Base-by-base conservation (phyloP, 768 basidiomycete species). In the Pleurotus eryngii region DNA sequence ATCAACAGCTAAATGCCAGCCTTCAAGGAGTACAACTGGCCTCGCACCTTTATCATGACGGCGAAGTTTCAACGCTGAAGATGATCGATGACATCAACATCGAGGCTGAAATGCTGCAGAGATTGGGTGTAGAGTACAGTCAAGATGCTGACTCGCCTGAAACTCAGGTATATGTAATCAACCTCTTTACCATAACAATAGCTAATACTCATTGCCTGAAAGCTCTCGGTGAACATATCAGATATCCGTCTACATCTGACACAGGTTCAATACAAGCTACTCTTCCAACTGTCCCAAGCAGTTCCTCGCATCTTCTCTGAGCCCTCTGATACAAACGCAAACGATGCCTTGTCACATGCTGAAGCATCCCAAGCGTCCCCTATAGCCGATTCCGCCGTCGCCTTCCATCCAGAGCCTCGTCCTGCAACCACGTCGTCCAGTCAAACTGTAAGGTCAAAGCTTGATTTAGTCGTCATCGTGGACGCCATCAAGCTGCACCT, bases 11-110 rank as follows among this genome's bases (percentile, higher is more conserved):
- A 48, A 74, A 76, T 3, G 95, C 95, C 15, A 86, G 87, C 61
- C 79, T 99, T 39, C 79, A 76, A 40, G 94, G 95, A 14, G 87
- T 98, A 30, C 90, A 90, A 63, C 80, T 98, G 26, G 78, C 87
- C 12, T 95, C 95, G 17, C 82, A 79, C 40, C 72, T 90, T 42
- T 73, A 80, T 61, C 72, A 78, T 40, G 76, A 78, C 12, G 79
- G 75, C 45, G 64, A 78, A 59, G 60, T 75, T 11, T 79, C 82
- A 15, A 74, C 70, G 1, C 77, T 98, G 57, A 94, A 92, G 70
- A 92, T 99, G 63, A 89, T 99, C 35, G 92, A 97, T 62, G 90
- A 96, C 65, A 94, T 97, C 47, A 78, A 89, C 58, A 79, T 98
- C 58, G 74, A 73, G 3, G 82, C 89, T 7, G 81, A 87, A 22